phyloP scores from a whole-genome alignment of 2,329 filamentous ascomycete genomes.

The Aspergillus bombycis region DNA sequence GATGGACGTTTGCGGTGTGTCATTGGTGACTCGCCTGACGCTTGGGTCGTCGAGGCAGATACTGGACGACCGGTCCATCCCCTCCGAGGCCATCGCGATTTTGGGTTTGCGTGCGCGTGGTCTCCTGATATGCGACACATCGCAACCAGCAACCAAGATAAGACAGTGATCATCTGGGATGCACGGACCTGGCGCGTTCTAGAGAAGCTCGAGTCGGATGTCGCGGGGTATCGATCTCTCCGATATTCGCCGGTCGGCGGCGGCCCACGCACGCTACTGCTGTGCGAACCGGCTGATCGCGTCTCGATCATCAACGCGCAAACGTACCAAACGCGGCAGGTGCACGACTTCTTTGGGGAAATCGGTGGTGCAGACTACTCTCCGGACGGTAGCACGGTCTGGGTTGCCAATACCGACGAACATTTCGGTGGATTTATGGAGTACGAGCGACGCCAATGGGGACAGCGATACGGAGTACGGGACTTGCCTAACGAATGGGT shows the following conservation, averaged over 20 bases:
- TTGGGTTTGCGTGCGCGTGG: slow-evolving; percentile 52
- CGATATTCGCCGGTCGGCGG: slow-evolving; percentile 49
- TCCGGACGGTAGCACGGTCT: slow-evolving; percentile 45
- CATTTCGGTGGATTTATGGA: slow-evolving; percentile 51
- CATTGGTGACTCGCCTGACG: slow-evolving; percentile 47
- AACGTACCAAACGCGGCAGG: slow-evolving; percentile 45
- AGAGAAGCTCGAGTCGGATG: slow-evolving; percentile 46
- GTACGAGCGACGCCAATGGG: slow-evolving; percentile 45
- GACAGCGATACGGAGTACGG: slow-evolving; percentile 34
- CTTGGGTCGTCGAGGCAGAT: slow-evolving; percentile 48
- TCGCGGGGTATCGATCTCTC: slow-evolving; percentile 49
- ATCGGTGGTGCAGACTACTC: slow-evolving; percentile 48
- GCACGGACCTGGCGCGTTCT: slow-evolving; percentile 46
- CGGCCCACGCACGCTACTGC: slow-evolving; percentile 46
- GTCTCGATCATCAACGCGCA: slow-evolving; percentile 50
- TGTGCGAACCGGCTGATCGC: slow-evolving; percentile 49
- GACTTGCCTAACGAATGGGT: slow-evolving; percentile 45
- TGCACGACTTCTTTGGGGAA: slow-evolving; percentile 52
- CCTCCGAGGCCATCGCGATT: slow-evolving; percentile 46
- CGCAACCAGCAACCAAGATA: slow-evolving; percentile 51
- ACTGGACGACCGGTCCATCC: slow-evolving; percentile 43
- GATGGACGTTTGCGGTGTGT: slow-evolving; percentile 49
- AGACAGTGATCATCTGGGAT: slow-evolving; percentile 51
- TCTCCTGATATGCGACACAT: slow-evolving; percentile 52
- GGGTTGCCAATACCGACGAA: slow-evolving; percentile 48